Conservation (phyloP, 2,329 filamentous ascomycete genomes). For the Alternaria ventricosa region DNA sequence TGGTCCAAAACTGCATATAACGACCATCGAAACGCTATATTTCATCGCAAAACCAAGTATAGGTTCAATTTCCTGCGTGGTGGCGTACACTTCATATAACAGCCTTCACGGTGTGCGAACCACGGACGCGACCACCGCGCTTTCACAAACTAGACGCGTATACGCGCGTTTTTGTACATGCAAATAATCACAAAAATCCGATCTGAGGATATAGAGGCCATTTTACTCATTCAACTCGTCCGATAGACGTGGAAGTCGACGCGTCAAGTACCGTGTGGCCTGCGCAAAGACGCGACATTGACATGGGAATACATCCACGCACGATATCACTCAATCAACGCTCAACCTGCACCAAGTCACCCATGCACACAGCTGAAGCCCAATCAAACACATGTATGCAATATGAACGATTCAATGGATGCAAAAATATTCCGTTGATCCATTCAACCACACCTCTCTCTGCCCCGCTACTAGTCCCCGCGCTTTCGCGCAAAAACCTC, state of each 20-base stretch:
- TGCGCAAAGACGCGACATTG: neutral
- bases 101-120: neutral
- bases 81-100: neutral
- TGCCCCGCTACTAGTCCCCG: neutral
- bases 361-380: slow-evolving; percentile 1
- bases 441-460: neutral
- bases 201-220: neutral
- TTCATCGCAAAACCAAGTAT: rapidly evolving
- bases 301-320: neutral
- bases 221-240: rapidly evolving
- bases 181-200: neutral
- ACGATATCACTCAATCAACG: slow-evolving; percentile 1
- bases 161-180: neutral
- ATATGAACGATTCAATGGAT: slow-evolving; percentile 2
- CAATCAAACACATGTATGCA: neutral
- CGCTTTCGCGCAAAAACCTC: neutral
- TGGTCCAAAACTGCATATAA: rapidly evolving
- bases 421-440: slow-evolving; percentile 4
- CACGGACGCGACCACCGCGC: neutral
- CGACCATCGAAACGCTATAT: rapidly evolving
- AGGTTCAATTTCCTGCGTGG: neutral
- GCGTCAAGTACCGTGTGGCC: neutral
- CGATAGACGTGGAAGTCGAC: neutral
- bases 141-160: neutral
- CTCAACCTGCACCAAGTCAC: slow-evolving; percentile 7